phyloP scores from a whole-genome alignment of 108 stramenopile species.

The Pelagomonas calceolata region DNA sequence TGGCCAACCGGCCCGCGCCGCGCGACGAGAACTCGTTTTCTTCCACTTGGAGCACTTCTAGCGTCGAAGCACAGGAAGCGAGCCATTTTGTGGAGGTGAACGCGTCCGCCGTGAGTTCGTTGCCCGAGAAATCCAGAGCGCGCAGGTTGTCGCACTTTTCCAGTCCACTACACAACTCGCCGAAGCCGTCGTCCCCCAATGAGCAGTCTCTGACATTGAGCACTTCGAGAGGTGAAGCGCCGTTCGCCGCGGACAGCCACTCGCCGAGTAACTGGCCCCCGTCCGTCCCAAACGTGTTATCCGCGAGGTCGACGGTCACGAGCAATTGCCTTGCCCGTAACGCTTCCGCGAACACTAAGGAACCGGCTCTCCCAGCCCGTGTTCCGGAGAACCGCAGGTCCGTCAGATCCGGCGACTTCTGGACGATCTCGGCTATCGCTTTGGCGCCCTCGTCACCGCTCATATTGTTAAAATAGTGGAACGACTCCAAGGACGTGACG shows the following conservation, averaged over 20 bases:
- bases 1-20: background rate
- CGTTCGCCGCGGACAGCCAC: background rate
- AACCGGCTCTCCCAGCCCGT: conserved; percentile 22
- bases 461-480: conserved; percentile 42
- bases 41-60: too few species aligned
- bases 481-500: conserved; percentile 7
- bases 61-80: background rate
- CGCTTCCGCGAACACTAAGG: background rate
- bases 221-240: background rate
- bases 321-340: conserved; percentile 1
- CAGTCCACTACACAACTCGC: background rate
- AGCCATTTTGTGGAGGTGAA: background rate
- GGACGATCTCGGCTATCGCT: conserved; percentile 4
- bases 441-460: conserved; percentile 26
- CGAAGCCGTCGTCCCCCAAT: background rate
- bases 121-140: background rate
- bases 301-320: conserved; percentile 27
- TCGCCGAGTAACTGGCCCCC: conserved; percentile 15
- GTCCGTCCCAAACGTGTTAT: conserved; percentile 26
- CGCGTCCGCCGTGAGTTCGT: background rate
- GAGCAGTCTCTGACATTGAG: background rate
- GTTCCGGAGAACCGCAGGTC: conserved; percentile 33
- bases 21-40: background rate
- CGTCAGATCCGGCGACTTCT: conserved; percentile 16
- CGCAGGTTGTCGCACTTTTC: too few species aligned